Percentiles rank a stretch among this genome's conserved stretches.
phyloP scores from a whole-genome alignment of 768 basidiomycete species.

The Fomitopsis pulvina region DNA sequence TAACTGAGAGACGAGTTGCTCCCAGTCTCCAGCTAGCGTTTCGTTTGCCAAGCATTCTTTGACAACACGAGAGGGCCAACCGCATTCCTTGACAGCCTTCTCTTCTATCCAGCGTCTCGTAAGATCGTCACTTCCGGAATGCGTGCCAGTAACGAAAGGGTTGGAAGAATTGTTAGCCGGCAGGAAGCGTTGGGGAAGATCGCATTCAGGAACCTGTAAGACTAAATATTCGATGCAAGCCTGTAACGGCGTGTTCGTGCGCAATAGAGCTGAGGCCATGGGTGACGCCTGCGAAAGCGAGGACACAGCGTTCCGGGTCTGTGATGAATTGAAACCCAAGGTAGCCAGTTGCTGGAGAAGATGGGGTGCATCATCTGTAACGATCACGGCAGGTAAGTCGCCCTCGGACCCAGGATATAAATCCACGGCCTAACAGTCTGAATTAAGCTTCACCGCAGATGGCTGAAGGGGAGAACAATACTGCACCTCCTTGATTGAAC shows the following conservation, averaged over 20 bases:
- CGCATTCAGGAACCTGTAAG: constrained; percentile 79
- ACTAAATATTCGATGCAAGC: constrained; percentile 83
- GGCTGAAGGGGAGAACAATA: neutral
- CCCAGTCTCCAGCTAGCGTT: constrained; percentile 40
- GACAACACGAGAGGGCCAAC: constrained; percentile 71
- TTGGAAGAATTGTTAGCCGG: constrained; percentile 59
- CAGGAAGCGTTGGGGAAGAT: constrained; percentile 71
- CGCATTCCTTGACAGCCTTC: constrained; percentile 74
- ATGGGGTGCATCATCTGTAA: constrained; percentile 33
- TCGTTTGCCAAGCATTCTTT: constrained; percentile 40
- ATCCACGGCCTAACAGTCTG: constrained; percentile 37
- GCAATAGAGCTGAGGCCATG: constrained; percentile 56
- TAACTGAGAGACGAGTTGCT: constrained; percentile 47
- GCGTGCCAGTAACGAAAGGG: constrained; percentile 59
- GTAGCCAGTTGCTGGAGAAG: constrained; percentile 49
- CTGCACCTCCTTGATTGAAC: constrained; percentile 66
- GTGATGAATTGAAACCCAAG: constrained; percentile 60
- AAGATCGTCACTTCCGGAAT: constrained; percentile 56
- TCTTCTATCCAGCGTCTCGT: constrained; percentile 77
- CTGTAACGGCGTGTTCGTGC: constrained; percentile 54
- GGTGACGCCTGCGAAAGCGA: constrained; percentile 53
- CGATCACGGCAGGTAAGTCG: constrained; percentile 27
- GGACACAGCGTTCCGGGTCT: constrained; percentile 45
- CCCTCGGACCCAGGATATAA: constrained; percentile 45
- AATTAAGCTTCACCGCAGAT: constrained; percentile 5